Evolutionary conservation across 116 monocot species (phyloP), one percentile per base, ranked within the genome.

Genomic region (Iris pallida): DNA sequence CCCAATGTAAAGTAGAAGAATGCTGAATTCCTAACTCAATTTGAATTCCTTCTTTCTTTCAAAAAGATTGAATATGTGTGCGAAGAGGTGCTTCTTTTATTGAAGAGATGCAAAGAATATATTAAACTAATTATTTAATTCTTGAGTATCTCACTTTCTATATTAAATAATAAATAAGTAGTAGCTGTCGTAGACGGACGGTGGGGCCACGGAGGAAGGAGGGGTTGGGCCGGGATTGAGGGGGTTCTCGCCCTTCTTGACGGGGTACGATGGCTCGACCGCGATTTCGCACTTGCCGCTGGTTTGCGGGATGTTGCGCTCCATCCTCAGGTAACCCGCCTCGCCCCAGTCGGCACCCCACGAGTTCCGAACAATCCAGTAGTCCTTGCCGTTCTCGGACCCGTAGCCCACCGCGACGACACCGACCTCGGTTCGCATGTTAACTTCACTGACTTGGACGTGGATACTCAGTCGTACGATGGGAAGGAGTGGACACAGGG

Each of bases 311-410:
- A 80, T 67, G 52, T 83, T 75, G 0, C 90, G 71, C 63, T 73
- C 71, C 78, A 90, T 69, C 55, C 80, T 78, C 4, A 90, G 56
- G 41, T 90, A 90, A 0, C 90, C 90, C 3, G 19, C 49, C 69
- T 90, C 86, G 17, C 90, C 90, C 90, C 90, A 90, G 3, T 43
- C 47, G 0, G n/a, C 11, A 20, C 83, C 90, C 90, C 90, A 90
- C 2, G 86, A 85, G 74, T 90, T 90, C 42, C 82, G 80, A 2
- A 89, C 89, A 18, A 89, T 80, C 89, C 89, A 89, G 72, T 78
- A 89, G 42, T 85, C 82, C 20, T 60, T 76, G 6, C 78, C 82
- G 6, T 80, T 62, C 63, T 83, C 76, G 4, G 80, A 72, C 19
- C 90, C 90, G 45, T 90, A 90, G 11, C 90, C 90, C 1, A 90